Evolutionary conservation across 768 basidiomycete species (phyloP).

Genomic region (Agaricus bisporus): DNA sequence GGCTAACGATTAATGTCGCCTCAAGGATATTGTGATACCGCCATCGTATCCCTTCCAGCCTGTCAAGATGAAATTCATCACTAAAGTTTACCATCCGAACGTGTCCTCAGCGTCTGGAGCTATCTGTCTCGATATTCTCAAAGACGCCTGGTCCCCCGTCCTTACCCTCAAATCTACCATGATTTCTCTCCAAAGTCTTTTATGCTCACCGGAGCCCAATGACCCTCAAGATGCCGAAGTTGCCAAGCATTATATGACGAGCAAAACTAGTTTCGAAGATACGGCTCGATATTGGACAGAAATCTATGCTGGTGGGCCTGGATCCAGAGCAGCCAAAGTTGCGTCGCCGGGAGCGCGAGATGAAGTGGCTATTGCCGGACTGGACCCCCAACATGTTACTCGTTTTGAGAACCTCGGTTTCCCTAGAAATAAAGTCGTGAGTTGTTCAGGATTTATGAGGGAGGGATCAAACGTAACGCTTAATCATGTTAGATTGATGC

Average conservation of each 20-base stretch:
- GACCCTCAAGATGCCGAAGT: constrained; percentile 99
- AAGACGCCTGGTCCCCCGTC: constrained; percentile 93
- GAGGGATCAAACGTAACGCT: background rate
- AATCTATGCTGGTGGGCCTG: constrained; percentile 79
- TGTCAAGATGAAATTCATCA: constrained; percentile 98
- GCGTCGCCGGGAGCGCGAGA: constrained; percentile 42
- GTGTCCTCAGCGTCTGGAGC: constrained; percentile 91
- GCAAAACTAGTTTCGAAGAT: constrained; percentile 80
- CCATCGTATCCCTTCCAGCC: constrained; percentile 91
- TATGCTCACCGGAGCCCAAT: constrained; percentile 92
- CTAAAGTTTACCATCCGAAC: constrained; percentile 95
- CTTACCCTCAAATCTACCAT: constrained; percentile 94
- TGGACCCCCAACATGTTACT: constrained; percentile 78
- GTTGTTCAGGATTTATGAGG: constrained; percentile 25
- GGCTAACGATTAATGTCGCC: constrained; percentile 4
- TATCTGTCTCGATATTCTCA: constrained; percentile 86
- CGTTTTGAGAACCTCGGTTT: constrained; percentile 84
- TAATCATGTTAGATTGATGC: constrained; percentile 64
- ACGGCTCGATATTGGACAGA: constrained; percentile 95
- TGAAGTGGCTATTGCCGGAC: constrained; percentile 73
- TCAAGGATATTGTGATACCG: constrained; percentile 87
- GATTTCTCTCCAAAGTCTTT: constrained; percentile 88
- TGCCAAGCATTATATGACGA: constrained; percentile 93
- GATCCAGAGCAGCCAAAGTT: constrained; percentile 34
- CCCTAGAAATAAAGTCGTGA: constrained; percentile 75